Base-by-base conservation (phyloP, 1,284 basidiomycete species). In the Ustilago xerochloae region DNA sequence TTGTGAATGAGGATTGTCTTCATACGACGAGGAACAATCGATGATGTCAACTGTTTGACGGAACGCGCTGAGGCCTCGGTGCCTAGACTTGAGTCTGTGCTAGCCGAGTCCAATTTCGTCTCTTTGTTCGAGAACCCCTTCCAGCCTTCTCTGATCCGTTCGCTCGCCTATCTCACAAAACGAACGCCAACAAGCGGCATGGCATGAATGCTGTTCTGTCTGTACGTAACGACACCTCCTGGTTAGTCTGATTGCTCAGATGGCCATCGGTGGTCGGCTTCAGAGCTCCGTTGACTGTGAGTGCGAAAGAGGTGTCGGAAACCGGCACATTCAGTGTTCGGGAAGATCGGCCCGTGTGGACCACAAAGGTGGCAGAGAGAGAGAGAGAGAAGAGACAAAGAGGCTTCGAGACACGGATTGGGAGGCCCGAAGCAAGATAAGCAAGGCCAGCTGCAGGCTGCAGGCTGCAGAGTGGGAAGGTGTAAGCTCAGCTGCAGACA, bases 401-500 rank as follows among this genome's bases (percentile, higher is more conserved):
- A n/a, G 28, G 45, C 43, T 24, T 5, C 3, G 35, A 58, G 35
- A 64, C 38, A 51, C 61, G 49, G 61, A 45, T 46, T n/a, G 41
- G 15, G 41, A 26, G 33, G n/a, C 29, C 54, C 54, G 61, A 28
- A 28, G 20, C 38, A 20, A 4, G n/a, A 46, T 41, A 20, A 41
- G 18, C 35, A 39, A 20, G 38, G 38, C n/a, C 10, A n/a, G n/a
- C 16, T 15, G 38, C 38, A 4, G n/a, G 38, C 12, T 39, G 38
- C 38, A 39, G 38, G 3, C n/a, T n/a, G n/a, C n/a, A n/a, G n/a
- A n/a, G n/a, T n/a, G n/a, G n/a, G n/a, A n/a, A n/a, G n/a, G n/a
- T n/a, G n/a, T n/a, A n/a, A n/a, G 18, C 18, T 22, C 22, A n/a
- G n/a, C n/a, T 61, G 64, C 54, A 67, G 54, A 43, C 64, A 67